Evolutionary conservation across 495 filamentous ascomycete genomes (phyloP), one percentile per base, ranked within the genome.

Genomic region (Penicillium paxilli): DNA sequence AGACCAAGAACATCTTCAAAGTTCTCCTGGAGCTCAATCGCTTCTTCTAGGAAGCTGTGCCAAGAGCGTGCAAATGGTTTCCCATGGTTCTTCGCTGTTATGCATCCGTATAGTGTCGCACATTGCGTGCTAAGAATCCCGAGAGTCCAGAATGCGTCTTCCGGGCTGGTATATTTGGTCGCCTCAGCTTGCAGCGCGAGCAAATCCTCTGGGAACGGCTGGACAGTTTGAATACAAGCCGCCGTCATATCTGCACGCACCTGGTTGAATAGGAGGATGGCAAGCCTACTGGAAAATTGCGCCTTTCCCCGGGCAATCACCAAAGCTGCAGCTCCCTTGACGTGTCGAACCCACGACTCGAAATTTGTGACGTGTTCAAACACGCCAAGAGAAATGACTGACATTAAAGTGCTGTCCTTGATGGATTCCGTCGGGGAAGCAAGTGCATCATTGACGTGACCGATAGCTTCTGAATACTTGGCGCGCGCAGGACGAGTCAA

Each of bases 351-450:
- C 69, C 81, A 86, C 21, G 65, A 60, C 8, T 69, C 64, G 49
- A 59, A 66, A 10, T 75, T 70, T 5, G 76, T 70, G 47, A 80
- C 71, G 55, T 79, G 78, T 64, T 84, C 81, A 48, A 82, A 86
- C 3, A 83, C 64, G n/a, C 78, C 75, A n/a, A 86, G 66, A 23
- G 82, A 78, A 25, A 86, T 76, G n/a, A 83, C 72, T 5, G 79
- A 72, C 51, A 85, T 78, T 62, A 86, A 69, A 12, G 81, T 86
- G 47, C 71, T 80, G 57, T 86, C 82, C 57, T 82, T 80, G 55
- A 76, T 60, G n/a, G 76, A 78, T 38, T 83, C 80, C 11, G 49
- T 54, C 0, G 80, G 80, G 14, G 76, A 72, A 23, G 69, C 61
- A 19, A 86, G 58, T 2, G 83, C 83, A 20, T 60, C 51, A 54